phyloP scores from a whole-genome alignment of 441 rosid species.

The Jatropha podagrica region DNA sequence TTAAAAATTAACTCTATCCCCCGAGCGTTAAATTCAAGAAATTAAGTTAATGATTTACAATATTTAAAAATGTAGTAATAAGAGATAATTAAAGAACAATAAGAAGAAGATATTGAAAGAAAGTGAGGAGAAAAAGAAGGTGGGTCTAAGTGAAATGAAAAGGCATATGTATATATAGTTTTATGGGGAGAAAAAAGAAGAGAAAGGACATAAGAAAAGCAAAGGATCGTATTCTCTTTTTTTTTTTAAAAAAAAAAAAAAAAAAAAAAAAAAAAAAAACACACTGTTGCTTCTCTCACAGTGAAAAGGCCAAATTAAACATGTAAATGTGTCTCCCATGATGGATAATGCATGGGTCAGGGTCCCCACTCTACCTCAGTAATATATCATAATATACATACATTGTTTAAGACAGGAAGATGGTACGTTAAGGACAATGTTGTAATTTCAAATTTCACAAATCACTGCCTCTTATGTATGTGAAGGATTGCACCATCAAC shows the following conservation, averaged over 20 bases:
- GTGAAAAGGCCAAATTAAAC: conserved; percentile 22
- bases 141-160: conserved; percentile 19
- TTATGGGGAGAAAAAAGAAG: conserved; percentile 13
- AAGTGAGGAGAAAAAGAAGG: conserved; percentile 4
- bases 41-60: too few relatives aligned
- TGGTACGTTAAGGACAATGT: conserved; percentile 17
- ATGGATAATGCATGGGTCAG: conserved; percentile 45
- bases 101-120: neutral
- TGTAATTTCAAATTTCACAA: conserved; percentile 3
- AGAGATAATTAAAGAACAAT: too few relatives aligned
- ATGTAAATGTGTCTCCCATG: conserved; percentile 39
- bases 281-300: conserved; percentile 17
- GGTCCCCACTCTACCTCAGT: conserved; percentile 31
- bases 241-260: too few relatives aligned
- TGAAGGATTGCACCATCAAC: too few relatives aligned
- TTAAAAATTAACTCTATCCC: too few relatives aligned
- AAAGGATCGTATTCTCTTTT: conserved; percentile 35
- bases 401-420: neutral
- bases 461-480: too few relatives aligned
- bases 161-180: neutral
- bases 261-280: neutral
- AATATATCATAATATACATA: too few relatives aligned
- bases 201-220: conserved; percentile 23
- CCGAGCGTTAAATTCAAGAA: too few relatives aligned
- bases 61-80: too few relatives aligned